Evolutionary conservation across 306 rosid species (phyloP), one percentile per base, ranked within the genome.

Genomic region (Quercus dentata): DNA sequence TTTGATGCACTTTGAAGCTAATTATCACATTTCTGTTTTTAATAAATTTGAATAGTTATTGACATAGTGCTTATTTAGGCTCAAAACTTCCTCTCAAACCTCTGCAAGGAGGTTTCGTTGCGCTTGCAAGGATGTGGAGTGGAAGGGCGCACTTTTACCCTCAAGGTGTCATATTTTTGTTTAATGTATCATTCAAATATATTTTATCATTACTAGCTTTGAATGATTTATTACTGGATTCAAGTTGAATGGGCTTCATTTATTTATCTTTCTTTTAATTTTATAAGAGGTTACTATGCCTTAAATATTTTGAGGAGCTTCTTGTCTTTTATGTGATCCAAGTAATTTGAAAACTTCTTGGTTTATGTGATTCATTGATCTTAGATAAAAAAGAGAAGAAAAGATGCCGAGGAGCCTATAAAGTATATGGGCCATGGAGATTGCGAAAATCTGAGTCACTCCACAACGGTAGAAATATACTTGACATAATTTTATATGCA

Each of bases 341-440:
- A 72, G n/a, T 58, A 78, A 74, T 51, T 70, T 76, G 71, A 74
- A 49, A 61, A 44, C 28, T 79, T 33, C 63, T 31, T 73, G 70
- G 65, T 41, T 52, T 63, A 44, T 78, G 5, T 25, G 79, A 49
- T 75, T 28, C 74, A 28, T 75, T 86, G 74, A 69, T 78, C 25
- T 77, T 77, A 94, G 99, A 85, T 94, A 3, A 94, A 92, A 83
- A 94, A 89, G 88, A 90, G 92, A 75, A 91, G 89, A 82, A 91
- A 91, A 83, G 82, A 88, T 83, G 99, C 97, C 17, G 88, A 72
- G 73, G 97, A 92, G 89, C 97, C 99, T 69, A 81, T 77, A 6
- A 94, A 94, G 90, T 94, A 86, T 85, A 90, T 94, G 99, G 99
- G 99, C 51, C 86, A 90, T 78, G 99, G 99, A 81, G 97, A 92